Evolutionary conservation across 2,329 filamentous ascomycete species (phyloP), one percentile per base, ranked within the genome.

Genomic region (Talaromyces sp.): DNA sequence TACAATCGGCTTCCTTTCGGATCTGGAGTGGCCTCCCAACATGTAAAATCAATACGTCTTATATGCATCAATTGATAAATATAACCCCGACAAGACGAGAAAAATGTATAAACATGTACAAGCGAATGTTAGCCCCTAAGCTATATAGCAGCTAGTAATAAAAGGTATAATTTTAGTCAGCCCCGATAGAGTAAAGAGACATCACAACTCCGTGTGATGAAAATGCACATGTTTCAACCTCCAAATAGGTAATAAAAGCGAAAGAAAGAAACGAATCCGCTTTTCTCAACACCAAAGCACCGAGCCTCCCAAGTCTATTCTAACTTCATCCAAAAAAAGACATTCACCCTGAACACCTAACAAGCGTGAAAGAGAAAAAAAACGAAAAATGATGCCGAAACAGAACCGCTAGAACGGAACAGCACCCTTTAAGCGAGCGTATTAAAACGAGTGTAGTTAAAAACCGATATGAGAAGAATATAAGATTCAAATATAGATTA

Each of bases 401-500:
- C 25, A 15, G 25, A 52, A 15, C 27, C 15, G 49, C 27, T 52
- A 30, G 25, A 52, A 19, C 49, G 25, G 27, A 53, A 25, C 19
- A 47, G 22, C 49, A 30, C 22, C 22, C 22, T n/a, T 27, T 28
- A 30, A 53, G 49, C 49, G 49, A 53, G 49, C 49, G 49, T 53
- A 53, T 53, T 53, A 53, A 53, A 53, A 30, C 13, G 17, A 53
- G 22, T 53, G 28, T 53, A 56, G 44, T 10, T 47, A 4, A 25
- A 47, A 47, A 47, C 9, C 44, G 9, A 32, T 10, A 11, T 55
- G 11, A 30, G 25, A 55, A 15, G 30, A 55, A 55, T 4, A 19
- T 30, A 10, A 22, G 52, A 36, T 11, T 2, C 11, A 59, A 32
- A 44, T 57, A 49, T 51, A 28, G 15, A 60, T 72, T 73, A 36